A percentile compares a stretch with the other conserved stretches of the same genome.
These are phyloP conservation scores for Talaromyces islandicus DNA, from an alignment of 2,329 filamentous ascomycete genomes.

Conservation along the genomic window DNA sequence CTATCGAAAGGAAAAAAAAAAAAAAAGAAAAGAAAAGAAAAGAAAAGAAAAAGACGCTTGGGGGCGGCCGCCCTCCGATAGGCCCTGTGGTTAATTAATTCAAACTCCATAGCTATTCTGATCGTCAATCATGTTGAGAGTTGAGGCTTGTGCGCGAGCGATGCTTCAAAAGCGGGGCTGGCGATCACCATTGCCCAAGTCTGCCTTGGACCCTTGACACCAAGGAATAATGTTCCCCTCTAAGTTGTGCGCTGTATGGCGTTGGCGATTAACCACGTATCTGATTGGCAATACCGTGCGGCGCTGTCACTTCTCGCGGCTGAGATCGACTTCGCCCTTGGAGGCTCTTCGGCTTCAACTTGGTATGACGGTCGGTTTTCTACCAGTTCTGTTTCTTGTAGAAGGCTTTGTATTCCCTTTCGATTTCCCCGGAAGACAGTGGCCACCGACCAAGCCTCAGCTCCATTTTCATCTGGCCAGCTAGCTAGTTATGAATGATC, in stretches of 20 bases:
- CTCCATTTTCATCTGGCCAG: not conserved
- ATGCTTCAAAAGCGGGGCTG: not conserved
- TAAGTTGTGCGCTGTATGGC: not conserved
- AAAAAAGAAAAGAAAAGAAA: no score
- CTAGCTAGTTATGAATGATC: not conserved
- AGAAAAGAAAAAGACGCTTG: not conserved
- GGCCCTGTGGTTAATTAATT: not conserved
- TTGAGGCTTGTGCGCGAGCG: not conserved
- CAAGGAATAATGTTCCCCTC: not conserved
- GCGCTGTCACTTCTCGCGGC: slow-evolving; percentile 4
- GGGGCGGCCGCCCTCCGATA: not conserved
- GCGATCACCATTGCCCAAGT: not conserved
- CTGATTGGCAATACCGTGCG: slow-evolving; percentile 2
- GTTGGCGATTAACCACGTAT: slow-evolving; percentile 8
- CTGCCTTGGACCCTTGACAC: not conserved
- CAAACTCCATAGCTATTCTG: not conserved
- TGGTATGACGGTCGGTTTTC: not conserved
- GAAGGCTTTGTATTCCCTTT: not conserved
- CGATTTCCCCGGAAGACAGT: not conserved
- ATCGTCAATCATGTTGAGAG: not conserved
- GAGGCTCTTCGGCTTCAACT: not conserved
- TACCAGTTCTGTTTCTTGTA: not conserved
- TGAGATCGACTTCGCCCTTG: slow-evolving; percentile 5
- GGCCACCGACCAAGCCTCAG: not conserved
- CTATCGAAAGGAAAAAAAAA: no score